Evolutionary conservation across 1,284 basidiomycete species (phyloP).

Genomic region (Stygiomarasmius scandens): DNA sequence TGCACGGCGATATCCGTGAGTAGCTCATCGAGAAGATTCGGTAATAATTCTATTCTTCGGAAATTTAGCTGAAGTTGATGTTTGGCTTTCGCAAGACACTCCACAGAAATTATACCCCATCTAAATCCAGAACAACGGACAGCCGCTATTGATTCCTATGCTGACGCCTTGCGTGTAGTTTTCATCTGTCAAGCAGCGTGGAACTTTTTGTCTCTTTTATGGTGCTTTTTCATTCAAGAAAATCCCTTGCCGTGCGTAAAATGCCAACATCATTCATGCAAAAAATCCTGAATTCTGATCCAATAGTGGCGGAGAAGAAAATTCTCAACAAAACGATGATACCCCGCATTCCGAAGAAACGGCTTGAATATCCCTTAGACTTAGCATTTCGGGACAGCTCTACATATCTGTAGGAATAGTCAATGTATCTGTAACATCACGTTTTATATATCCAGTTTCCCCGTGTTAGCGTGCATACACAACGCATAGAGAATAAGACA

Average conservation of each 20-base stretch:
- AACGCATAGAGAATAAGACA: no score
- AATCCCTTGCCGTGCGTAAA: conserved; percentile 67
- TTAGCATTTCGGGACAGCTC: neutral
- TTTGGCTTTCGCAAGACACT: conserved; percentile 57
- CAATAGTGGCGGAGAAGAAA: conserved; percentile 60
- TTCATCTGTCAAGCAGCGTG: conserved; percentile 79
- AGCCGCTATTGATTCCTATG: conserved; percentile 84
- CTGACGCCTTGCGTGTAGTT: conserved; percentile 79
- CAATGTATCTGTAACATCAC: conserved; percentile 23
- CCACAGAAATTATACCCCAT: conserved; percentile 75
- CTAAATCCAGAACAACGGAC: conserved; percentile 63
- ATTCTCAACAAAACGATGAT: neutral
- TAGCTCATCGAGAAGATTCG: conserved; percentile 74
- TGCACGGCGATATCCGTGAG: no score
- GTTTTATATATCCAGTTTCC: neutral
- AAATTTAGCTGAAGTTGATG: neutral
- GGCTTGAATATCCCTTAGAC: neutral
- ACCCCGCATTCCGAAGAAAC: conserved; percentile 32
- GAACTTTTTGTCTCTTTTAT: conserved; percentile 63
- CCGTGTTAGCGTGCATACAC: no score
- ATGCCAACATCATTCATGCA: conserved; percentile 10
- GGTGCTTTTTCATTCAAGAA: conserved; percentile 75
- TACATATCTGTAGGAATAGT: conserved; percentile 15
- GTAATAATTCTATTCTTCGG: conserved; percentile 35
- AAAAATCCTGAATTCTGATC: conserved; percentile 16